Evolutionary conservation across 169 alveolate genomes (phyloP), one percentile per base, ranked within the genome.

Genomic region (Plasmodium cynomolgi): DNA sequence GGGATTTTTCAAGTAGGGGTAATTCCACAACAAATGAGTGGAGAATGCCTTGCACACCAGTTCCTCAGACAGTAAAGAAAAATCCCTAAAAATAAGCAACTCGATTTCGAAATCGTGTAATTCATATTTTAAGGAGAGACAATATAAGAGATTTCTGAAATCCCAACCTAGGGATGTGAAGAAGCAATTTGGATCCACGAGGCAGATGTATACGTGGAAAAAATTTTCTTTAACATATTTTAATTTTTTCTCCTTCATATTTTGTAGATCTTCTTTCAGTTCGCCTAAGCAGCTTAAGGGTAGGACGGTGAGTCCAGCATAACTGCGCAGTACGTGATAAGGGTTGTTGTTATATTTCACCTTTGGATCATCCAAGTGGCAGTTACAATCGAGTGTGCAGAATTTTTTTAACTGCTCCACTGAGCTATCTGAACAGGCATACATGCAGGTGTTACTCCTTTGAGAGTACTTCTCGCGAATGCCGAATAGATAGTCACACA

Each of bases 171-270:
- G 37, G 6, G 92, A 41, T 15, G 82, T 81, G 34, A 26, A 29
- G n/a, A 29, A 13, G 77, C 17, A 34, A 72, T 91, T 91, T 13
- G 73, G 81, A 72, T 91, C 95, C 33, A 91, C 75, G 6, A 91
- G 13, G 83, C 95, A 91, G n/a, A 91, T 81, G 26, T 91, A 91
- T 37, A 91, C 29, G 74, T 81, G 84, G 77, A 91, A 91, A 4
- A 68, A 15, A 0, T 91, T 20, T 50, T 82, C 74, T 72, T 68
- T 91, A 29, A 91, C 56, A 73, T 81, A 47, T 39, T 73, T 82
- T 81, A 91, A 82, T 20, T 39, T 72, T 72, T 82, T 91, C 41
- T 81, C 84, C 84, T 81, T 81, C 54, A 83, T 47, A 37, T 72
- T 91, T 81, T 91, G 73, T n/a, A 91, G 75, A 0, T 82, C 92